A percentile compares a stretch with the other conserved stretches of the same genome.
These are phyloP conservation scores for Paramecium sonneborni DNA, from an alignment of 73 alveolate genomes.

Conservation along the genomic window DNA sequence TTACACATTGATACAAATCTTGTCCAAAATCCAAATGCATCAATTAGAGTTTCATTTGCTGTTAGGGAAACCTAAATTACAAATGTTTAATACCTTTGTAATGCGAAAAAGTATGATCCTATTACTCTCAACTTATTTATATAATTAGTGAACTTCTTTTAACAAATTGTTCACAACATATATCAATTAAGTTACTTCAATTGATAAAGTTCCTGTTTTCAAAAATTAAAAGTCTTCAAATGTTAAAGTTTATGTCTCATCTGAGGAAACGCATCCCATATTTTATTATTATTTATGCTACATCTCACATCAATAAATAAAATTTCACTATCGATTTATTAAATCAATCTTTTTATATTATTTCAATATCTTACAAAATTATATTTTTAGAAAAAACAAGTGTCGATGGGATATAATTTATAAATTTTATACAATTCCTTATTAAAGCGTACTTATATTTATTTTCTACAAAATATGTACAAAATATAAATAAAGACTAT, in stretches of 20 bases:
- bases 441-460: background rate
- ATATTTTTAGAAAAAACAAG: background rate
- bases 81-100: background rate
- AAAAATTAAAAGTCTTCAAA: background rate
- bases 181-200: background rate
- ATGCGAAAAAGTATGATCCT: constrained; percentile 3
- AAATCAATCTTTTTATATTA: background rate
- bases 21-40: constrained; percentile 44
- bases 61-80: constrained; percentile 33
- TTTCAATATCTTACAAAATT: background rate
- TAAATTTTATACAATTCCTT: background rate
- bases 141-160: background rate
- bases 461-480: too few relatives aligned
- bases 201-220: constrained; percentile 1
- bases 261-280: constrained; percentile 12
- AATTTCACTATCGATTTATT: background rate
- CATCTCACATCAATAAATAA: background rate
- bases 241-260: background rate
- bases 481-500: too few relatives aligned
- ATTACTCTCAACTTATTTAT: background rate
- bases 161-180: background rate
- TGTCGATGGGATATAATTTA: background rate
- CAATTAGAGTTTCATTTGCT: background rate
- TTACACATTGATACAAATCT: constrained; percentile 12
- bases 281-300: background rate